Base-by-base conservation (phyloP, 2,329 filamentous ascomycete genomes). In the Epichloe coenophiala region DNA sequence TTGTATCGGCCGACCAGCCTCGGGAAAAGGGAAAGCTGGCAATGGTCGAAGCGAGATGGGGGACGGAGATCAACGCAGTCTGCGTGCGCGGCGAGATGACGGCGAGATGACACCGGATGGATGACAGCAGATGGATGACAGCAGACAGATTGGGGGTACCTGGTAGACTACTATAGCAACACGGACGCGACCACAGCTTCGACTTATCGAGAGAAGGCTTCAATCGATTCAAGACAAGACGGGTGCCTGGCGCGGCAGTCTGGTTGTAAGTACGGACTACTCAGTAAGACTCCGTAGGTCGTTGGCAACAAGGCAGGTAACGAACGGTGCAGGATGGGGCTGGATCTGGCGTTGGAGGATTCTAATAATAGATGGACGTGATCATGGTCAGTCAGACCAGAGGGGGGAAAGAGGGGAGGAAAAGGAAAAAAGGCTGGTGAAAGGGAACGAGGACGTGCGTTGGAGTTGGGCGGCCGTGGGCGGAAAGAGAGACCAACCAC, bases 311-410 rank as follows among this genome's bases (percentile, higher is more conserved):
- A 46, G 2, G 45, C 39, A 52, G 23, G 23, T 2, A 42, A 23
- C 23, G 41, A 33, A 49, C 33, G 47, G 49, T 52, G 61, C 55
- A 58, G 56, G 56, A 61, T 71, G 71, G 70, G 71, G 71, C 69
- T 72, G 70, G 69, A 72, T 69, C 69, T 71, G 68, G 68, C 65
- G 68, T 60, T 69, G 65, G 67, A 65, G 68, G 70, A 61, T 74
- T 68, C 71, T 73, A 74, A 73, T 71, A 71, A 73, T 74, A 74
- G 71, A 73, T 74, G 74, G 71, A 70, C 50, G 50, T 47, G 50
- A 54, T 70, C 65, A 66, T 71, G 69, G 23, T 27, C 23, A 27
- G 68, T 69, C 65, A 67, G 61, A 56, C 50, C 53, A 51, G 23
- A 51, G 52, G 55, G 53, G 53, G 54, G 58, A 55, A 56, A 55